These are phyloP conservation scores for Venturia oleaginea DNA, from an alignment of 2,329 filamentous ascomycete genomes.

Conservation along the genomic window DNA sequence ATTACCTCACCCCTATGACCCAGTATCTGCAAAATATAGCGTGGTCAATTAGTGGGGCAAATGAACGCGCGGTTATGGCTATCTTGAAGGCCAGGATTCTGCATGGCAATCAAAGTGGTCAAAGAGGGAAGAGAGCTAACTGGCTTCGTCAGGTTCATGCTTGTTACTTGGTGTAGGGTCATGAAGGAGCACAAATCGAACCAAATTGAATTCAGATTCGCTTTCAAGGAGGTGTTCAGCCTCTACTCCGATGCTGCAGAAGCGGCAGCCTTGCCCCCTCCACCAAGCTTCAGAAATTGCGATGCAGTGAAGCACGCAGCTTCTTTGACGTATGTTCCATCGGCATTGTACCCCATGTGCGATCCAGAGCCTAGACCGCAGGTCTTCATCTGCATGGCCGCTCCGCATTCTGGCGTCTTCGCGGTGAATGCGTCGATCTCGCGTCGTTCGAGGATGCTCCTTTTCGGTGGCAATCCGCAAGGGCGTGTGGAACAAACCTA, in stretches of 20 bases:
- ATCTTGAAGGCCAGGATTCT: too few species aligned
- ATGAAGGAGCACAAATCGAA: too few species aligned
- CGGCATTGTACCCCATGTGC: slow-evolving; percentile 7
- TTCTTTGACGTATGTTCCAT: slow-evolving; percentile 10
- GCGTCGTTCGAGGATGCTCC: not conserved
- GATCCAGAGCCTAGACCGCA: slow-evolving; percentile 2
- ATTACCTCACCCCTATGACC: too few species aligned
- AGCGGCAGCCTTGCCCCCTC: not conserved
- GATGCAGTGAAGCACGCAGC: slow-evolving; percentile 9
- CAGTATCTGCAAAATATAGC: too few species aligned
- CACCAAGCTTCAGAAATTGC: slow-evolving; percentile 2
- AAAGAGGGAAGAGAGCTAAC: too few species aligned
- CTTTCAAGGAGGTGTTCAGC: not conserved
- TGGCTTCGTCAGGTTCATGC: too few species aligned
- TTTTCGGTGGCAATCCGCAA: not conserved
- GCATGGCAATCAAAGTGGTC: too few species aligned
- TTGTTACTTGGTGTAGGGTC: too few species aligned
- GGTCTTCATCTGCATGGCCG: not conserved
- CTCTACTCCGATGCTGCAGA: not conserved
- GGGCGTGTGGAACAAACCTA: not conserved
- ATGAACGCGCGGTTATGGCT: too few species aligned
- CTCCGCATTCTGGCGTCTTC: not conserved
- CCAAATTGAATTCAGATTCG: too few species aligned
- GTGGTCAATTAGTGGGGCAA: too few species aligned
- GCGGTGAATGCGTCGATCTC: not conserved